Evolutionary conservation across 371 early-diverging fungal genomes (phyloP), one percentile per base, ranked within the genome.

Genomic region (Chytridiales sp.): DNA sequence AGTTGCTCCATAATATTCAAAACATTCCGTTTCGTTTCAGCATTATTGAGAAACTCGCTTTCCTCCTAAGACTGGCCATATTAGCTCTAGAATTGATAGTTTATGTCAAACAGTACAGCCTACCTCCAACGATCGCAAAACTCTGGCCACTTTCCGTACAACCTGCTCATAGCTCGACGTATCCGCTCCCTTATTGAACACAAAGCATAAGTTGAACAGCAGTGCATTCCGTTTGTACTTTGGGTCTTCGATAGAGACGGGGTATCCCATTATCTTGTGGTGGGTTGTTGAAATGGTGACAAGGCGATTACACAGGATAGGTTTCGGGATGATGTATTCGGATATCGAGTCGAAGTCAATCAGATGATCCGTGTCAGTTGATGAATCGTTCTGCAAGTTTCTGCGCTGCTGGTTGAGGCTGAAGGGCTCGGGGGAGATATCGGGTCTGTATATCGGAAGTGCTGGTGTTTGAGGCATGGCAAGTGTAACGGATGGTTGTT

Each of bases 281-380:
- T 80, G 77, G 4, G 58, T 60, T 8, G 87, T 86, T 21, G 82
- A 83, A 19, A 90, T 78, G n/a, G 87, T 86, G 31, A 92, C 86
- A 4, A 92, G 80, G 3, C 87, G 82, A 57, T 87, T 85, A 62
- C 87, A 89, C 6, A 94, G 79, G 31, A 82, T 82, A 6, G 85
- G 81, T 62, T 92, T 92, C 0, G 94, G 93, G 49, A 94, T 92
- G 51, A 92, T 81, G 58, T 87, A 92, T 56, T 91, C 92, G n/a
- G 86, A 84, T 46, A 91, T 86, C n/a, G 87, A 77, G 58, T 91
- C 90, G 65, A 94, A 92, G 69, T 90, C 87, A 32, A 92, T 80
- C 13, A 84, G 70, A 1, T 81, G 78, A 39, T 79, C 77, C 1
- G 58, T 53, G 40, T 36, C 27, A 13, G 36, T 24, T 30, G 48